Evolutionary conservation across 441 rosid species (phyloP).

Genomic region (Brassica balearica): DNA sequence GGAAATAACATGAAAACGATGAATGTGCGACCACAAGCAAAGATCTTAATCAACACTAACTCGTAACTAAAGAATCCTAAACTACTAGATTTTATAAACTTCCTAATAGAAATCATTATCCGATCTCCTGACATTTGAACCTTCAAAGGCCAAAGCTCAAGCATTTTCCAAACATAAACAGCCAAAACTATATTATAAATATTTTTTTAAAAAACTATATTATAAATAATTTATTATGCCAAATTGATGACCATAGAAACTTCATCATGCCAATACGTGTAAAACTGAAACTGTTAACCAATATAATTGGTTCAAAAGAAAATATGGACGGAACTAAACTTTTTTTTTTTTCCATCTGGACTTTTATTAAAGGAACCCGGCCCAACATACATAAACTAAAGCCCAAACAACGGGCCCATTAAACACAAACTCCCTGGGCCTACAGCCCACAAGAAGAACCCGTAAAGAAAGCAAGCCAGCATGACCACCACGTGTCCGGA

Average conservation of each 20-base stretch:
- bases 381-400: too few species aligned
- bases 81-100: not conserved
- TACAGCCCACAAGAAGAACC: too few species aligned
- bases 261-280: constrained; percentile 8
- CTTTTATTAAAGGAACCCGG: too few species aligned
- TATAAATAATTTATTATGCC: not conserved
- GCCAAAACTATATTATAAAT: not conserved
- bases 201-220: not conserved
- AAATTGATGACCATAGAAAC: constrained; percentile 6
- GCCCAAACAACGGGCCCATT: too few species aligned
- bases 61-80: not conserved
- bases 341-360: too few species aligned
- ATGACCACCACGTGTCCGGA: too few species aligned
- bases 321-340: not conserved
- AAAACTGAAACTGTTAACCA: constrained; percentile 7
- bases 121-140: not conserved
- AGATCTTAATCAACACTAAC: not conserved
- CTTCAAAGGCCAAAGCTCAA: not conserved
- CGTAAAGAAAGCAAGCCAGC: too few species aligned
- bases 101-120: not conserved
- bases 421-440: too few species aligned
- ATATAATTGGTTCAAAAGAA: not conserved
- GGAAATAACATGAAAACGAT: not conserved
- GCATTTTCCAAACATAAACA: constrained; percentile 4
- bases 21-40: not conserved